phyloP scores from a whole-genome alignment of 2,329 filamentous ascomycete species.

The Cercospora sesami region DNA sequence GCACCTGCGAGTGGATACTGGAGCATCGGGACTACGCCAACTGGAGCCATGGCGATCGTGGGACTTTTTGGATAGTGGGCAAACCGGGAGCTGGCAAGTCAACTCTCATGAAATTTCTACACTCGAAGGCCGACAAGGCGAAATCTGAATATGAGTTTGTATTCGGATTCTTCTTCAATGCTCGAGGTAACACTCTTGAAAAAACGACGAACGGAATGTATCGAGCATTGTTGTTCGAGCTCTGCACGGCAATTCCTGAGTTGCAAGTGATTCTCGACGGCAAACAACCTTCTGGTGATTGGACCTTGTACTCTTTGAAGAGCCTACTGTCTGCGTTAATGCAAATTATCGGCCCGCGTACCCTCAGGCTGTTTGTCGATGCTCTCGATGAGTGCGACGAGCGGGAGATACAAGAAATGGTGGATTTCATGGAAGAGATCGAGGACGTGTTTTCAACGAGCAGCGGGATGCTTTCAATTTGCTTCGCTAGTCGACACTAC shows the following conservation, averaged over 20 bases:
- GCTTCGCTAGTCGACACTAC: not conserved
- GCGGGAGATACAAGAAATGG: not conserved
- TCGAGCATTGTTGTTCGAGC: not conserved
- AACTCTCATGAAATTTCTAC: not conserved
- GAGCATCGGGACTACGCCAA: not conserved
- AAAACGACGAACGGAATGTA: not conserved
- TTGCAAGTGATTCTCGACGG: not conserved
- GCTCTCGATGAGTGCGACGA: not conserved
- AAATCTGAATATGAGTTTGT: not conserved
- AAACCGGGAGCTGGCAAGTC: not conserved
- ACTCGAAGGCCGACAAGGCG: not conserved
- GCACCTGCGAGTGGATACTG: not conserved
- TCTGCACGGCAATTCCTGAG: not conserved
- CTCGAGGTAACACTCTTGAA: not conserved
- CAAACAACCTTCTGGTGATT: not conserved
- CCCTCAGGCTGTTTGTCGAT: not conserved
- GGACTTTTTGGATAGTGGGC: not conserved
- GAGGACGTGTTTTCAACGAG: not conserved
- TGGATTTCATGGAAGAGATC: not conserved
- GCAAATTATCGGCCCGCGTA: not conserved
- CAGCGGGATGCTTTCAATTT: not conserved
- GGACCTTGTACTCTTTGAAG: not conserved
- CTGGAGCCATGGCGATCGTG: not conserved
- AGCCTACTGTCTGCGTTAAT: not conserved
- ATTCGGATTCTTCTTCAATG: not conserved